Percentiles rank a stretch among this genome's conserved stretches.
Evolutionary conservation across 352 stramenopile genomes (phyloP).

Genomic region (Blastocystis sp.): DNA sequence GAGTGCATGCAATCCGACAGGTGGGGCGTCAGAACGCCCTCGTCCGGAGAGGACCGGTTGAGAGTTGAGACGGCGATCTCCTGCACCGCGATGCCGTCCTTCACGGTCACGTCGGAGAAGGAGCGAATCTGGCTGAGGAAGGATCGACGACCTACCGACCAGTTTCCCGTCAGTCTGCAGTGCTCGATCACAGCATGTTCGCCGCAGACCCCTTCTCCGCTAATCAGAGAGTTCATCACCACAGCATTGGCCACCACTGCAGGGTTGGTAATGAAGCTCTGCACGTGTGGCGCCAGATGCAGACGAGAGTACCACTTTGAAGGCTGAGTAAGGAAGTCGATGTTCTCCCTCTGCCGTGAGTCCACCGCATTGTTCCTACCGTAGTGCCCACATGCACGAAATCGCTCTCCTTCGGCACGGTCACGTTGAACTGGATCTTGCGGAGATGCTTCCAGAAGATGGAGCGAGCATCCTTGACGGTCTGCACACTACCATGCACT

Average conservation of each 20-base stretch:
- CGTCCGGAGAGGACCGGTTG: not conserved
- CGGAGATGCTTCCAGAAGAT: constrained; percentile 60
- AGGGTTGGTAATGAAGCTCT: constrained; percentile 35
- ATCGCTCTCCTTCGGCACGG: constrained; percentile 13
- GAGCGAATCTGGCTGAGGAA: constrained; percentile 52
- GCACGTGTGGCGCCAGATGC: constrained; percentile 1
- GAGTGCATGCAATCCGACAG: not conserved
- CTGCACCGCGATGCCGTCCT: constrained; percentile 37
- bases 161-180: not conserved
- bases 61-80: not conserved
- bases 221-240: constrained; percentile 53
- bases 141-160: not conserved
- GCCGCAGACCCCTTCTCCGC: not conserved
- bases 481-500: not conserved
- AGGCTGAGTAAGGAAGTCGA: constrained; percentile 7
- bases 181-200: constrained; percentile 45
- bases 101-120: constrained; percentile 7
- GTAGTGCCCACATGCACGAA: constrained; percentile 62
- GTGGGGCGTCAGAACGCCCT: not conserved
- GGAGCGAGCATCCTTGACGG: constrained; percentile 40
- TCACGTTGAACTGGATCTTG: constrained; percentile 57
- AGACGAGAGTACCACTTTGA: not conserved
- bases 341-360: constrained; percentile 39
- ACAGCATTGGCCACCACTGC: constrained; percentile 1
- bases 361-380: not conserved